Base-by-base conservation (phyloP, 2,329 filamentous ascomycete genomes). In the Chlorencoelia australis region DNA sequence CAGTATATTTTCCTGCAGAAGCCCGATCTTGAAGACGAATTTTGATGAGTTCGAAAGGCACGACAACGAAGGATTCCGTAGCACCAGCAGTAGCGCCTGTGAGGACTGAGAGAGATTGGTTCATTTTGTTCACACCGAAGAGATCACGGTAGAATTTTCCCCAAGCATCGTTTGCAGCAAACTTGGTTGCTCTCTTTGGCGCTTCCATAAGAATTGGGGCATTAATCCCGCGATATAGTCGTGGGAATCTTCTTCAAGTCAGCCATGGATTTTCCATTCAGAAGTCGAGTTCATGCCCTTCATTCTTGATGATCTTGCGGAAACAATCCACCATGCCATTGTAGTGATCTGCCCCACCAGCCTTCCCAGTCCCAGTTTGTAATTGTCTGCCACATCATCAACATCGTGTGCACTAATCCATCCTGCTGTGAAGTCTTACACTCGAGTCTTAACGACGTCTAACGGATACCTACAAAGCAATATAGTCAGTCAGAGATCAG, bases 311-410 rank as follows among this genome's bases (percentile, higher is more conserved):
- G 56, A 98, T 98, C 75, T 98, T 98, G 58, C 76, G 73, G 71
- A 98, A 94, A 71, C 89, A 96, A 65, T 98, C 91, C 41, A 95
- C 58, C 87, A 96, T 98, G 71, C 91, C 86, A 67, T 76, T 94
- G 73, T 98, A 96, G 51, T 73, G 69, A 54, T 96, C 91, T 48
- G 79, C 79, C 41, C 86, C 85, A 15, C 69, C 66, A 28, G 69
- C 75, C 49, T 68, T 71, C 54, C 80, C 81, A 36, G 82, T 72
- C 54, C 80, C 80, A 37, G 82, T 82, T 67, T 95, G 88, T 39
- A 95, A 71, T 65, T 95, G 88, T 60, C 84, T 94, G 54, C 44
- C 32, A 13, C 20, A 30, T 36, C 37, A 31, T 53, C 37, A 50
- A 41, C 28, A 15, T 16, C 29, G 11, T 27, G 9, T 13, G 10